Evolutionary conservation across 371 early-diverging fungal genomes (phyloP).

Genomic region (Mortierella sp.): DNA sequence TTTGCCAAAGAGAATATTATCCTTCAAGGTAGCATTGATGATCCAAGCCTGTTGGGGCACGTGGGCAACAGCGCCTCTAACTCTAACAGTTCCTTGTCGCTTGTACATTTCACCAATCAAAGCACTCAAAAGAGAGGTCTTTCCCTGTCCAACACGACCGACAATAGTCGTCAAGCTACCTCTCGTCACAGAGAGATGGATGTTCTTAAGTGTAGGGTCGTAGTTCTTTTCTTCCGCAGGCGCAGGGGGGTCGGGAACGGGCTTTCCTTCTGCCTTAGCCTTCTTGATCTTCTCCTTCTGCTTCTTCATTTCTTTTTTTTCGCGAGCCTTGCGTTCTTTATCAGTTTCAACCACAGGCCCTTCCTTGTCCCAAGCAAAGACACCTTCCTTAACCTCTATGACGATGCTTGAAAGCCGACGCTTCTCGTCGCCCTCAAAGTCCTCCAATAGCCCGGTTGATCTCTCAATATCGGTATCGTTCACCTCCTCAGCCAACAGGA

Average conservation of each 20-base stretch:
- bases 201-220: conserved; percentile 64
- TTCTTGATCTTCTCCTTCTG: conserved; percentile 18
- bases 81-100: conserved; percentile 22
- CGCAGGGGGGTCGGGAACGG: background rate
- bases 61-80: conserved; percentile 57
- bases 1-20: conserved; percentile 72
- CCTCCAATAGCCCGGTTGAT: background rate
- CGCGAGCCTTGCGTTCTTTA: conserved; percentile 43
- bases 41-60: conserved; percentile 70
- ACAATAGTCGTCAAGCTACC: conserved; percentile 30
- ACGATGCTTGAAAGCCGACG: background rate
- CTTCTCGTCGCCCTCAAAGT: background rate
- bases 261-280: conserved; percentile 21
- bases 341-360: conserved; percentile 28
- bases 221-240: conserved; percentile 43
- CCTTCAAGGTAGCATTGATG: conserved; percentile 64
- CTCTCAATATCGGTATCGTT: background rate
- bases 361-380: conserved; percentile 47
- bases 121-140: conserved; percentile 30
- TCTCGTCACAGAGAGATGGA: conserved; percentile 64
- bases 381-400: conserved; percentile 20
- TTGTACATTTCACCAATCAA: conserved; percentile 53
- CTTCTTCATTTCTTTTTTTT: conserved; percentile 52
- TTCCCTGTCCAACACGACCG: conserved; percentile 49
- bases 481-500: conserved; percentile 20